Percentiles rank a stretch among this genome's conserved stretches.
Evolutionary conservation across 192 early-diverging fungal genomes (phyloP).

Genomic region (Mortierella claussenii): DNA sequence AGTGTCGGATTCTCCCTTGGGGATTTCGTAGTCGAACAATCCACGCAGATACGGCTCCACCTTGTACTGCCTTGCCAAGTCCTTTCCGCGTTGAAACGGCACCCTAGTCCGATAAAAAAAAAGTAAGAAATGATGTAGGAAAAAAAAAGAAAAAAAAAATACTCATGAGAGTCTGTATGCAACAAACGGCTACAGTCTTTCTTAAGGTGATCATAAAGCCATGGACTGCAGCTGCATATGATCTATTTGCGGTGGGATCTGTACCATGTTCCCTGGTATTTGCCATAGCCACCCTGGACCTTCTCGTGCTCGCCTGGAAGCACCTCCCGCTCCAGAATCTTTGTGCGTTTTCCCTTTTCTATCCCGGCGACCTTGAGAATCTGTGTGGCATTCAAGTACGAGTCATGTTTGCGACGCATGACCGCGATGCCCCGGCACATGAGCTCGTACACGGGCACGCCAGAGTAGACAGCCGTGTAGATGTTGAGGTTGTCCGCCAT

Average conservation of each 20-base stretch:
- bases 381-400: constrained; percentile 91
- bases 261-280: constrained; percentile 91
- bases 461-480: constrained; percentile 69
- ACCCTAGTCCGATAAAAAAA: constrained; percentile 73
- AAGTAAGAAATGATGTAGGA: too few relatives aligned
- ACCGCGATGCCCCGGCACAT: constrained; percentile 77
- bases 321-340: constrained; percentile 90
- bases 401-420: constrained; percentile 84
- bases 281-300: constrained; percentile 96
- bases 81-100: constrained; percentile 85
- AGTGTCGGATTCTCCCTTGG: constrained; percentile 47
- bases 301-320: constrained; percentile 87
- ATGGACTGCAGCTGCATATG: too few relatives aligned
- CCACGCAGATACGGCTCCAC: constrained; percentile 78
- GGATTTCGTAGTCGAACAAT: constrained; percentile 86
- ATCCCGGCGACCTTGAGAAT: constrained; percentile 93
- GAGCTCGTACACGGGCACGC: constrained; percentile 86
- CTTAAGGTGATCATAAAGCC: too few relatives aligned
- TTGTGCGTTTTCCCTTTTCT: constrained; percentile 87
- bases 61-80: constrained; percentile 84
- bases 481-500: constrained; percentile 41
- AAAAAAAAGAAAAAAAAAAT: too few relatives aligned
- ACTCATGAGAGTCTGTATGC: too few relatives aligned
- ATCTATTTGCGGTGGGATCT: too few relatives aligned
- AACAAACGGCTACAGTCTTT: too few relatives aligned